Conservation (phyloP, 75 land plant species). For the Azolla pinnata region DNA sequence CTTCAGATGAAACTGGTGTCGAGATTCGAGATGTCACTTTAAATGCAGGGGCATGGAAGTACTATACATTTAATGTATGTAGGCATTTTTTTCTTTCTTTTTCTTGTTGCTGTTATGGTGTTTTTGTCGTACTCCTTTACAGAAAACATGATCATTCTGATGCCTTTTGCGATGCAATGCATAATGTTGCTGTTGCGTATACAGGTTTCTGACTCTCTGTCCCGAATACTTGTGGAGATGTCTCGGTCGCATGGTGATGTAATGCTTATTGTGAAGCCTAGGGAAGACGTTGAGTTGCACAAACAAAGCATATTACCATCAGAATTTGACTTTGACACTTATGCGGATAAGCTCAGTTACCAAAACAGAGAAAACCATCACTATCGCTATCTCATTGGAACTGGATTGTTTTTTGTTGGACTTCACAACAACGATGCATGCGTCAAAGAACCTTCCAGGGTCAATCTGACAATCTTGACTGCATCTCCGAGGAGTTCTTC, state of each 20-base stretch:
- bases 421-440: conserved; percentile 12
- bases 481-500: conserved; percentile 5
- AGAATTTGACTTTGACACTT: conserved; percentile 5
- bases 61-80: conserved; percentile 12
- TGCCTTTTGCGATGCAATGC: neutral
- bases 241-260: conserved; percentile 12
- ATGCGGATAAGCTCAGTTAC: conserved; percentile 12
- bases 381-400: conserved; percentile 4
- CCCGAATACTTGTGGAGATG: conserved; percentile 14
- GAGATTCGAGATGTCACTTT: neutral
- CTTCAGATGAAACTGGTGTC: conserved; percentile 2
- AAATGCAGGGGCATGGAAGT: conserved; percentile 11
- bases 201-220: conserved; percentile 11
- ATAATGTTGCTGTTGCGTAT: neutral
- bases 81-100: neutral
- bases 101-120: neutral
- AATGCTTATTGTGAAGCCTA: conserved; percentile 8
- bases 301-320: neutral
- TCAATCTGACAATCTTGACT: conserved; percentile 13
- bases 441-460: conserved; percentile 2
- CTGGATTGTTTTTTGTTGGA: conserved; percentile 8
- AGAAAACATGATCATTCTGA: neutral
- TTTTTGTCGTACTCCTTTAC: neutral
- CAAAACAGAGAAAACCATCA: conserved; percentile 19
- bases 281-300: neutral